Evolutionary conservation across 768 basidiomycete species (phyloP), one percentile per base, ranked within the genome.

Genomic region (Leccinum barrowsii): DNA sequence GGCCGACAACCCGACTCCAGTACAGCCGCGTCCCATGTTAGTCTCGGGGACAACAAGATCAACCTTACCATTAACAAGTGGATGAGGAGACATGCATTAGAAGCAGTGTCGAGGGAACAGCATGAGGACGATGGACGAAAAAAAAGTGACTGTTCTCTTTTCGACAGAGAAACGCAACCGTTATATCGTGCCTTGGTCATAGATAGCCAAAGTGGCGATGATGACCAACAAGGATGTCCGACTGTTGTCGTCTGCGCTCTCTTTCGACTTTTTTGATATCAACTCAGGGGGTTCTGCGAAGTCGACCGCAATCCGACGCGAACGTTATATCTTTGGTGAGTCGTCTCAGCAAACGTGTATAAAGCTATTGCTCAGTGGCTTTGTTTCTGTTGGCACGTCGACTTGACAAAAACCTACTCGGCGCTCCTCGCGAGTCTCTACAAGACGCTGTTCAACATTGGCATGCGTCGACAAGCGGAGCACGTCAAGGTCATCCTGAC

Each of bases 201-300:
- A 11, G 32, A 32, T 32, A 32, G 32, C 11, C 32, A 96, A 72
- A 30, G 79, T 89, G 52, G 91, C 92, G 17, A 92, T 99, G 90
- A 89, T 98, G 79, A 83, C 92, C 2, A 80, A 88, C 34, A 93
- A 92, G 70, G 90, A 94, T 63, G 88, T 91, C 55, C 28, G 28
- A 30, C 28, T 2, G 0, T 75, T 92, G 48, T 78, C 97, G 55
- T 82, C 90, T 19, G 84, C 85, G 4, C 82, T 99, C 52, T 86
- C 92, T 78, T 28, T 86, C 2, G 87, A 95, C 67, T 22, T 87
- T 85, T 34, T 70, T 98, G 55, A 86, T 98, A 64, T 92, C 90
- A 67, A 88, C 90, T 8, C 94, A 97, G 76, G 95, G 98, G 73
- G 88, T 98, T 3, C 90, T 96, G 5, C 90, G 89, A 73, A 91